phyloP scores from a whole-genome alignment of 345 rosid species.

The Rhizophora apiculata region DNA sequence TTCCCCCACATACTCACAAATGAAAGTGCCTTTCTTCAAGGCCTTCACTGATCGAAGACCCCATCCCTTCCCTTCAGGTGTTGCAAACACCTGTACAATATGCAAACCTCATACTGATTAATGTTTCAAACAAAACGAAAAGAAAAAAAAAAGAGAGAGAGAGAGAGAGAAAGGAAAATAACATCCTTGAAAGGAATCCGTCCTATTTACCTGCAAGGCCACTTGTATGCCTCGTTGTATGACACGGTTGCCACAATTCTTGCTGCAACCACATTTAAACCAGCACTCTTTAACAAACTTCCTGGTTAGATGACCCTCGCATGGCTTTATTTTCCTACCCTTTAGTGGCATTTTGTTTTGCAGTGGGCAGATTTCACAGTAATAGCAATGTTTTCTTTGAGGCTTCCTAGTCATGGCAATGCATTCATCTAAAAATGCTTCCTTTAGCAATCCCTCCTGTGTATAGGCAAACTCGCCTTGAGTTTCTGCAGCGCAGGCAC shows the following conservation, averaged over 20 bases:
- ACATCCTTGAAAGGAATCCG: not conserved
- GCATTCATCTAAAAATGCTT: constrained; percentile 22
- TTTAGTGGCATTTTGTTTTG: constrained; percentile 5
- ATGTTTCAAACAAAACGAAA: not conserved
- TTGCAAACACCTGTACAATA: constrained; percentile 14
- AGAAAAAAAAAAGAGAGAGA: not conserved
- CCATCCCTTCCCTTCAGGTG: constrained; percentile 23
- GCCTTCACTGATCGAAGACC: constrained; percentile 14
- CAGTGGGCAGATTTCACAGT: constrained; percentile 19
- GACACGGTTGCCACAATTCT: constrained; percentile 20
- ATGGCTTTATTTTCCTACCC: constrained; percentile 16
- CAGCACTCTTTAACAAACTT: constrained; percentile 31
- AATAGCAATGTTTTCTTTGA: constrained; percentile 21
- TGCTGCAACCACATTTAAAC: constrained; percentile 24
- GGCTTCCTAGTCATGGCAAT: constrained; percentile 7
- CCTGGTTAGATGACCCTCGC: constrained; percentile 21
- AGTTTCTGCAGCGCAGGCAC: constrained; percentile 27
- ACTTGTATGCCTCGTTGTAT: constrained; percentile 20
- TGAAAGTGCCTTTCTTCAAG: constrained; percentile 18
- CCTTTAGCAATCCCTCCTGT: constrained; percentile 16
- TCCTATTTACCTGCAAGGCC: constrained; percentile 18
- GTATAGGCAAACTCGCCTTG: constrained; percentile 29
- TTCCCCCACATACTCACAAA: constrained; percentile 20
- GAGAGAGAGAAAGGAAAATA: not conserved
- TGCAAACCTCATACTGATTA: not conserved